Conservation (phyloP, 306 rosid genomes). For the Sophora flavescens region DNA sequence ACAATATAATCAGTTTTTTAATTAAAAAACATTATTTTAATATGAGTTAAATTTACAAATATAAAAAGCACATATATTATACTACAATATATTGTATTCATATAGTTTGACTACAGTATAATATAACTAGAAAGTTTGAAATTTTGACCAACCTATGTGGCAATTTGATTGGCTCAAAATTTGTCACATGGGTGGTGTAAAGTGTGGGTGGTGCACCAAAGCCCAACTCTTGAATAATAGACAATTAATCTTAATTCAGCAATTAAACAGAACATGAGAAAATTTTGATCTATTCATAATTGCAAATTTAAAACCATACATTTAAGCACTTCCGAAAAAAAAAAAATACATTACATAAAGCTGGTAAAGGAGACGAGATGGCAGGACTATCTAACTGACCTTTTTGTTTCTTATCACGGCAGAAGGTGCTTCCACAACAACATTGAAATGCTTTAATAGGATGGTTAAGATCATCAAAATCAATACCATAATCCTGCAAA, state of each 20-base stretch:
- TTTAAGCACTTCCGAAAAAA: not conserved
- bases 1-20: too few relatives aligned
- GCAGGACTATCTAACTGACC: slow-evolving; percentile 51
- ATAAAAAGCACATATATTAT: too few relatives aligned
- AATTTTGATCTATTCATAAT: not conserved
- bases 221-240: not conserved
- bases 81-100: too few relatives aligned
- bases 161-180: too few relatives aligned
- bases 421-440: slow-evolving; percentile 70
- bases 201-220: too few relatives aligned
- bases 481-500: slow-evolving; percentile 87
- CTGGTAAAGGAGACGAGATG: not conserved
- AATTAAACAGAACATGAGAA: slow-evolving; percentile 6
- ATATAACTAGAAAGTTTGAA: too few relatives aligned
- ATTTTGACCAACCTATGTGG: too few relatives aligned
- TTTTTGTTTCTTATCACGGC: slow-evolving; percentile 64
- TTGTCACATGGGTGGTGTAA: too few relatives aligned
- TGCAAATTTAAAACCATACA: not conserved
- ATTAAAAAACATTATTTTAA: too few relatives aligned
- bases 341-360: not conserved
- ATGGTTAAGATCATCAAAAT: slow-evolving; percentile 77
- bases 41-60: too few relatives aligned
- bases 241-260: not conserved
- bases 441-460: slow-evolving; percentile 85
- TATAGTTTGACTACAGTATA: too few relatives aligned